Conservation (phyloP, 495 filamentous ascomycete genomes). For the Neurospora terricola region DNA sequence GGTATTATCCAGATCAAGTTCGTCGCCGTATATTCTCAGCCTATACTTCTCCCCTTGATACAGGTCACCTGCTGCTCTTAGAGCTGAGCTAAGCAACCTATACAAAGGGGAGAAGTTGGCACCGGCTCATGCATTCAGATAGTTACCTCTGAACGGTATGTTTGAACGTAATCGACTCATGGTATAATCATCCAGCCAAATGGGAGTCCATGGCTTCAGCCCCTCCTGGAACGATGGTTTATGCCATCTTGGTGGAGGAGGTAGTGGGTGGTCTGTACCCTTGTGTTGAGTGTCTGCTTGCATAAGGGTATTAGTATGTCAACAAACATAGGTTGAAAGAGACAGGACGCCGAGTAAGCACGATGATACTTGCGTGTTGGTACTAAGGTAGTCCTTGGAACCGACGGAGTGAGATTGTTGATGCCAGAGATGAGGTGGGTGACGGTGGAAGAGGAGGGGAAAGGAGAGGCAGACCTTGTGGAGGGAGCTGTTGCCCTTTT, state of each 20-base stretch:
- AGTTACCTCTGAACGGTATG: conserved; percentile 26
- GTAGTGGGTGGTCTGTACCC: not conserved
- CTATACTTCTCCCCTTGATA: conserved; percentile 24
- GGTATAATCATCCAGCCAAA: not conserved
- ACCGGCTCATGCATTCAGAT: conserved; percentile 35
- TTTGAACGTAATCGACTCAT: not conserved
- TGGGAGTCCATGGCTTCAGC: not conserved
- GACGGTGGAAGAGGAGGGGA: not conserved
- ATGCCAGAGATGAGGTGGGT: not conserved
- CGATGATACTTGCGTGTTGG: not conserved
- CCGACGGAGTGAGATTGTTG: not conserved
- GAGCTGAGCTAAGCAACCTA: not conserved
- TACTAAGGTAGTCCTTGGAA: not conserved
- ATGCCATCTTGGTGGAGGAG: not conserved
- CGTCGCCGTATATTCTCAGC: conserved; percentile 89
- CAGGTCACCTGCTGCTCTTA: not conserved
- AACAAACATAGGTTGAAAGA: not conserved
- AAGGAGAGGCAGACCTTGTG: not conserved
- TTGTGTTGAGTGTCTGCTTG: not conserved
- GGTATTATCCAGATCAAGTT: conserved; percentile 99
- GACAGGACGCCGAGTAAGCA: not conserved
- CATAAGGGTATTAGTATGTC: not conserved
- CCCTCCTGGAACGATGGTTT: not conserved
- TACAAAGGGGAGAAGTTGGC: conserved; percentile 11
- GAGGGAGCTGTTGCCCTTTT: not conserved